phyloP scores from a whole-genome alignment of 2,329 filamentous ascomycete genomes.

The Didymella pinodella region DNA sequence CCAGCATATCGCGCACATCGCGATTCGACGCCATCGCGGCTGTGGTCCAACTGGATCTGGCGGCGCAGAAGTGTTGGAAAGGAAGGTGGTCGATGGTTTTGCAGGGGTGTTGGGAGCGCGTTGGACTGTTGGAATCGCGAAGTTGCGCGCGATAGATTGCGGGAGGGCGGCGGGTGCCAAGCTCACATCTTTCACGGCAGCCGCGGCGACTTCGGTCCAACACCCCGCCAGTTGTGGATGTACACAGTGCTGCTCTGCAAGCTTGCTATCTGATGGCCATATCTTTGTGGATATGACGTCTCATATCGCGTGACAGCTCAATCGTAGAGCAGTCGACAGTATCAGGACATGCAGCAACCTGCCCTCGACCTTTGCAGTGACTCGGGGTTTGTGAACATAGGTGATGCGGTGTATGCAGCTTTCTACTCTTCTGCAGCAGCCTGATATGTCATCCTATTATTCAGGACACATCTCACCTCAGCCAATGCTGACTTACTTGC shows the following conservation, averaged over 20 bases:
- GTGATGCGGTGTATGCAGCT: too few species aligned
- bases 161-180: conserved; percentile 12
- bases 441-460: not conserved
- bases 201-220: not conserved
- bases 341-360: not conserved
- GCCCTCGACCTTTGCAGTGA: not conserved
- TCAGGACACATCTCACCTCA: not conserved
- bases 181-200: conserved; percentile 8
- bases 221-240: not conserved
- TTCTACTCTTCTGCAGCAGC: not conserved
- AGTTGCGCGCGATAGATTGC: conserved; percentile 8
- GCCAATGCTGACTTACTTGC: not conserved
- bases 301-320: not conserved
- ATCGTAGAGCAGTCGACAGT: not conserved
- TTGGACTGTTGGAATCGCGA: conserved; percentile 9
- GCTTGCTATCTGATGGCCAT: not conserved
- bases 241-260: not conserved
- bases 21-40: conserved; percentile 49
- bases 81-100: conserved; percentile 39
- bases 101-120: conserved; percentile 32
- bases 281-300: not conserved
- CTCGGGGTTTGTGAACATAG: not conserved
- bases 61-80: conserved; percentile 27
- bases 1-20: conserved; percentile 88
- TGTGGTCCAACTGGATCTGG: conserved; percentile 29